These are phyloP conservation scores for Raphanus raphanistrum DNA, from an alignment of 345 rosid species.

Conservation along the genomic window DNA sequence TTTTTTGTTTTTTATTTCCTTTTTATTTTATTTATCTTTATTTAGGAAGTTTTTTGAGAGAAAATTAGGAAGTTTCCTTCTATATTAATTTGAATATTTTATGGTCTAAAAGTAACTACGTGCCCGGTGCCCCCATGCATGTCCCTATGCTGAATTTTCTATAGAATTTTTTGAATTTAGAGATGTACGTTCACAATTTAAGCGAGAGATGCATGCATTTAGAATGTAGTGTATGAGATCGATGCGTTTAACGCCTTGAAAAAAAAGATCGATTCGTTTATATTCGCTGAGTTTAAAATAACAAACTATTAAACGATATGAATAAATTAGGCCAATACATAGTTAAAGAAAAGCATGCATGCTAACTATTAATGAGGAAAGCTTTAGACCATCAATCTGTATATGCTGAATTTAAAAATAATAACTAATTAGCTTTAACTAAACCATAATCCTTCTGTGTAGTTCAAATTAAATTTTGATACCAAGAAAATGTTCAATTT, in stretches of 20 bases:
- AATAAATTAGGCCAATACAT: neutral
- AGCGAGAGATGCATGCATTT: neutral
- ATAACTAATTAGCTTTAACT: neutral
- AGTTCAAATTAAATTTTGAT: neutral
- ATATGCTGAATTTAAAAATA: neutral
- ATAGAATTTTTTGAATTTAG: no score
- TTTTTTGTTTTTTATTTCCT: neutral
- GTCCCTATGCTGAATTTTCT: neutral
- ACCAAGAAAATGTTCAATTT: neutral
- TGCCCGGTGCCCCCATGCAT: constrained; percentile 34
- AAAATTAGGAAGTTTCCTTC: constrained; percentile 27
- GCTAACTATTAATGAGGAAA: neutral
- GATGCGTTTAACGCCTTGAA: neutral
- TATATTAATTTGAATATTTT: neutral
- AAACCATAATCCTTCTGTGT: neutral
- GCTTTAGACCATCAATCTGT: neutral
- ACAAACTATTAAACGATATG: neutral
- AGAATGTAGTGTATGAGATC: neutral
- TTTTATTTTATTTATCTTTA: neutral
- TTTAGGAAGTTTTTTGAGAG: neutral
- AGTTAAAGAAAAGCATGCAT: neutral
- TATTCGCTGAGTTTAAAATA: neutral
- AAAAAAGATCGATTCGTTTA: neutral
- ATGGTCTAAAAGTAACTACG: constrained; percentile 27
- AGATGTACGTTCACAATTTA: neutral